Base-by-base conservation (phyloP, 2,329 filamentous ascomycete genomes). In the Alternaria sp. region DNA sequence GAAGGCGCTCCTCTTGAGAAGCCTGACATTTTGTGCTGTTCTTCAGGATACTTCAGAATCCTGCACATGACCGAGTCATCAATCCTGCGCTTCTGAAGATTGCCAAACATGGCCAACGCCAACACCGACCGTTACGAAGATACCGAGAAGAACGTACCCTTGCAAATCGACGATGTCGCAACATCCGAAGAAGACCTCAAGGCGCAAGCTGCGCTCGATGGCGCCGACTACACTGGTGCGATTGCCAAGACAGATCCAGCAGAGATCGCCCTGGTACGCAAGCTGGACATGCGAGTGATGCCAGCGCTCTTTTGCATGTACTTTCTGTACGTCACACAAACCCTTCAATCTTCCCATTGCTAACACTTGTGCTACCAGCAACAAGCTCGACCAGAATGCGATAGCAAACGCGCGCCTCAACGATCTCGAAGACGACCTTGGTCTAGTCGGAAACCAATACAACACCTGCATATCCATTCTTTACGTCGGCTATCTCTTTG, bases 301-400 rank as follows among this genome's bases (percentile, higher is more conserved):
- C 69, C 68, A 36, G 62, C 67, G 17, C 40, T 74, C 11, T 74
- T 71, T 40, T 67, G 59, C 28, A 81, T 83, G 81, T 83, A 83
- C 59, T 83, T 77, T n/a, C 47, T 72, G 71, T 71, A 58, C n/a
- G 46, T 21, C 21, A 7, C n/a, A 7, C n/a, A 5, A 56, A 61
- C 62, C 11, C 9, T 21, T 11, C 4, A 15, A 46, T 40, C 11
- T 43, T n/a, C 32, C 40, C 5, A 12, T 13, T n/a, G 43, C 26
- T 52, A 32, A 26, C 30, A 21, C 15, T 11, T 17, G 15, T 3
- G 44, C 10, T 28, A 32, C 15, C 28, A 72, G 69, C 47, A 80
- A 79, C 59, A 78, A 74, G 46, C 83, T 89, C 28, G 88, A 90
- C 69, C 83, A 87, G 13, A 89, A 89, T 75, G 89, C 90, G 74